Evolutionary conservation across 1,284 basidiomycete genomes (phyloP), one percentile per base, ranked within the genome.

Genomic region (Ganoderma sinense): DNA sequence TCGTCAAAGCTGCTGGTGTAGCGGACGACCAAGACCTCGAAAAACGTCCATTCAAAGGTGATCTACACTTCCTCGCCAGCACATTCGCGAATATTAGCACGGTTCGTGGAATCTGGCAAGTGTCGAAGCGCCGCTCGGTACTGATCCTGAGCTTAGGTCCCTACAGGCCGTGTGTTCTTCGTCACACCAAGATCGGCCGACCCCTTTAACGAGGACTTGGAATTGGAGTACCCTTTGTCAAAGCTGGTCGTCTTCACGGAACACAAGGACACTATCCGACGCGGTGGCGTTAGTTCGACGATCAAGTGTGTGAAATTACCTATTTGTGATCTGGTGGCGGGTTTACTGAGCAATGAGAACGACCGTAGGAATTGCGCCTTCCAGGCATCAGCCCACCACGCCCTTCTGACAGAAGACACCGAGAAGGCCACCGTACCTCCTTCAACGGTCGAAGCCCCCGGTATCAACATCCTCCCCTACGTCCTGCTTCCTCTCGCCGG

Each of bases 401-500:
- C 91, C 6, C 84, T 96, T 43, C 85, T 96, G 11, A 86, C 85
- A 31, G 84, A 86, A n/a, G 93, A 92, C 64, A 81, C 84, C 1
- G 82, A 81, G 7, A 76, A 74, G 41, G 84, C 89, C 26, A 73
- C 84, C 1, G 84, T 91, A 0, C 85, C 86, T 3, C 88, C 91
- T 0, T 91, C 90, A 18, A 83, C 80, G n/a, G 75, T 78, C 6
- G 81, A 80, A 16, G 94, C 93, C 1, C 91, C 93, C 10, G 95
- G 95, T 1, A 90, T 97, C 62, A 93, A 96, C 79, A 88, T 93
- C 7, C 84, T 98, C 5, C 92, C 94, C 0, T 93, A 91, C 76
- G 85, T 99, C 13, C 85, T 99, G 1, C 87, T 97, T 4, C 97
- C 97, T 0, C 86, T 99, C 2, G 97, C 97, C 71, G 97, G 97